Percentiles rank a stretch among this genome's conserved stretches.
phyloP scores from a whole-genome alignment of 208 protist genomes.

The Willaertia magna region DNA sequence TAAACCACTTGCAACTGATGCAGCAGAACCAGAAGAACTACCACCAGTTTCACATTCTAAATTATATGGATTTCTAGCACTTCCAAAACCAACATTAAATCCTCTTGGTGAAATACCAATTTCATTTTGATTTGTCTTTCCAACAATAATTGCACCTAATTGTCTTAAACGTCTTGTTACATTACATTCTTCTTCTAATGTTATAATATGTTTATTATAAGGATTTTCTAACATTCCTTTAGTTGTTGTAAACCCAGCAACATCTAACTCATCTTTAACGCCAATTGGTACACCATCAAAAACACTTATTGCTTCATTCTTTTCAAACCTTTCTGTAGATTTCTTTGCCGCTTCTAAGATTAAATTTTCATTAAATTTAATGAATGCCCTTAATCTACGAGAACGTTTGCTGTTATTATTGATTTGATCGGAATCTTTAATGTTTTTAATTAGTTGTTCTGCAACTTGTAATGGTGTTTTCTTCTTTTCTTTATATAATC shows the following conservation, averaged over 20 bases:
- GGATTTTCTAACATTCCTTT: background rate
- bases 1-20: background rate
- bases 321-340: background rate
- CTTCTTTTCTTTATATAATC: background rate
- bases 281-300: background rate
- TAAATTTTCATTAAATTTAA: background rate
- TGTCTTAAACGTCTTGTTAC: background rate
- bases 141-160: background rate
- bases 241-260: background rate
- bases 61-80: conserved; percentile 1
- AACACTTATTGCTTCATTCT: background rate
- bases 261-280: background rate
- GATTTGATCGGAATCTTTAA: background rate
- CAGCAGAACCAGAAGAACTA: background rate
- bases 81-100: background rate
- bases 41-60: background rate
- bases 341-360: background rate
- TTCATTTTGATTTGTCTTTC: background rate
- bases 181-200: background rate
- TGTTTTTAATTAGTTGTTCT: background rate
- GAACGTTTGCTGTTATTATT: too few species aligned
- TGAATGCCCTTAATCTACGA: background rate
- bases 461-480: background rate
- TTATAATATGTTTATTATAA: background rate
- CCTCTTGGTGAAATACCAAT: background rate